Conservation (phyloP, 805 yeast genomes). For the Sugiyamaella mastotermitis region DNA sequence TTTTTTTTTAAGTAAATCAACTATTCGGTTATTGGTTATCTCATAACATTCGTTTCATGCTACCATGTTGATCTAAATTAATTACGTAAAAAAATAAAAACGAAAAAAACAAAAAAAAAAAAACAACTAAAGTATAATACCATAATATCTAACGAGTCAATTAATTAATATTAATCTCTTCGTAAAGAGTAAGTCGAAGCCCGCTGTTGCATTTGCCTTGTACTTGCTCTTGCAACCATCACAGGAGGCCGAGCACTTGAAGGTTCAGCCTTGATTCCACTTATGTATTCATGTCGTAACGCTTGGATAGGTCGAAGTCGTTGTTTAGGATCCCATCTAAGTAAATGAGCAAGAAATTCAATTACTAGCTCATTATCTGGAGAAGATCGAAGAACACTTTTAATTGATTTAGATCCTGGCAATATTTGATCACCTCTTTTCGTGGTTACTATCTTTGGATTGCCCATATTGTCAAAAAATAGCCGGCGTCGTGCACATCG, state of each 20-base stretch:
- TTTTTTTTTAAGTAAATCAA: too few relatives aligned
- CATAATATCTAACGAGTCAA: too few relatives aligned
- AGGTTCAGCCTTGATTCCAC: constrained; percentile 8
- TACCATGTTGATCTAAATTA: too few relatives aligned
- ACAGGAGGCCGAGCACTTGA: neutral
- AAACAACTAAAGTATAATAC: too few relatives aligned
- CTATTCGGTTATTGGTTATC: too few relatives aligned
- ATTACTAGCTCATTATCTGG: constrained; percentile 25
- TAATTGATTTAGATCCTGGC: constrained; percentile 23
- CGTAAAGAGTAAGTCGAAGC: too few relatives aligned
- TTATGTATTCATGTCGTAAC: constrained; percentile 32
- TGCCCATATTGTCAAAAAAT: constrained; percentile 34
- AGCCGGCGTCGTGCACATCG: constrained; percentile 30
- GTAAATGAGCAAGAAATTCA: constrained; percentile 49
- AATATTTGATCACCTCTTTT: constrained; percentile 21
- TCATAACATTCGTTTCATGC: too few relatives aligned
- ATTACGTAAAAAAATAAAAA: too few relatives aligned
- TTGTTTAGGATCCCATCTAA: constrained; percentile 69
- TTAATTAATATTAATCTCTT: too few relatives aligned
- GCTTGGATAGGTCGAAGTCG: constrained; percentile 34
- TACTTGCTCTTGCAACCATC: too few relatives aligned
- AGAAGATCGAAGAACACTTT: constrained; percentile 22
- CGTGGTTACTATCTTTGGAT: constrained; percentile 24
- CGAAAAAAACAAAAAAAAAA: too few relatives aligned
- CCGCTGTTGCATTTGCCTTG: too few relatives aligned